Conservation (phyloP, 345 rosid species). For the Orychophragmus violaceus region DNA sequence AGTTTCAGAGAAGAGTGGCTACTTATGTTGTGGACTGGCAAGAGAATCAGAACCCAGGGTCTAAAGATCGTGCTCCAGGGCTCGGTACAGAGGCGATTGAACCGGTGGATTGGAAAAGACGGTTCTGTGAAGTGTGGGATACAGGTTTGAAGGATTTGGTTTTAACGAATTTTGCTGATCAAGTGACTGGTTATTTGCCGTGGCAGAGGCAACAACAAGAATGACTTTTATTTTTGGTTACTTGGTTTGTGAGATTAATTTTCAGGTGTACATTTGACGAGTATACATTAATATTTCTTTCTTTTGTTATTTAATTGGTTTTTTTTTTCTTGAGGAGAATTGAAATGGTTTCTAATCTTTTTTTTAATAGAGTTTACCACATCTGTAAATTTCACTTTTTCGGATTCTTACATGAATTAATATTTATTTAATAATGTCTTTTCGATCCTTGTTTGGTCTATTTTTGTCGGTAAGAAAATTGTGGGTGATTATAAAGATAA, state of each 20-base stretch:
- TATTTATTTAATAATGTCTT: neutral
- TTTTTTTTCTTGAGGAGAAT: neutral
- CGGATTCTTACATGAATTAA: neutral
- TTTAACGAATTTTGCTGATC: conserved; percentile 64
- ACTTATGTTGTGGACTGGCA: conserved; percentile 95
- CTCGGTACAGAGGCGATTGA: conserved; percentile 84
- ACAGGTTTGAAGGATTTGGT: conserved; percentile 83
- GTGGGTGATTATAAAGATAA: neutral
- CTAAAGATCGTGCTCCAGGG: conserved; percentile 93
- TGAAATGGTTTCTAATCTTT: neutral
- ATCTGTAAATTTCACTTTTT: conserved; percentile 9
- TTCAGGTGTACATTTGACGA: conserved; percentile 9
- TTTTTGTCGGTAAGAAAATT: neutral
- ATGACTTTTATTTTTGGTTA: neutral
- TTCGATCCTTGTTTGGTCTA: neutral
- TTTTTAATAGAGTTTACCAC: conserved; percentile 8
- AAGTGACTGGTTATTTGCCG: conserved; percentile 58
- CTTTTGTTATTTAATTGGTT: neutral
- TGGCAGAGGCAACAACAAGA: conserved; percentile 58
- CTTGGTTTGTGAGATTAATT: conserved; percentile 5
- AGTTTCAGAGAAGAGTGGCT: conserved; percentile 88
- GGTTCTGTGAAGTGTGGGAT: conserved; percentile 97
- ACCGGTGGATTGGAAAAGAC: conserved; percentile 66
- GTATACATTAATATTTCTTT: conserved; percentile 3
- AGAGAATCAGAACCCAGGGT: conserved; percentile 83